Conservation (phyloP, 2,329 filamentous ascomycete genomes). For the Huntiella moniliformis region DNA sequence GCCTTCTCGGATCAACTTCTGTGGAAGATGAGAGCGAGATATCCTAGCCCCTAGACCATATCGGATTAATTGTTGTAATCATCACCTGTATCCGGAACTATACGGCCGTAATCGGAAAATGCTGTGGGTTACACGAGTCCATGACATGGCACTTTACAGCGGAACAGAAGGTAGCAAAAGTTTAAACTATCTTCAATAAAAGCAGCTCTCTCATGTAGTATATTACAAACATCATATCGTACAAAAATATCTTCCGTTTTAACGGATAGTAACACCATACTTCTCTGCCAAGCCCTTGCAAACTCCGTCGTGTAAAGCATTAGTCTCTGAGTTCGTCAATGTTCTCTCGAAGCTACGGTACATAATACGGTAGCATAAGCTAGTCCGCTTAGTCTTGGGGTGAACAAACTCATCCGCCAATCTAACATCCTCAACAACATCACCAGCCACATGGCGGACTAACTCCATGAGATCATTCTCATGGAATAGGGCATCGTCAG, state of each 20-base stretch:
- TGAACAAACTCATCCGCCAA: constrained; percentile 77
- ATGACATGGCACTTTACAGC: no score
- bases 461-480: constrained; percentile 98
- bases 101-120: no score
- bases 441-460: constrained; percentile 63
- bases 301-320: constrained; percentile 54
- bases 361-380: constrained; percentile 81
- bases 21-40: no score
- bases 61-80: no score
- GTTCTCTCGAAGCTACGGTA: constrained; percentile 87
- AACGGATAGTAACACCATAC: constrained; percentile 60
- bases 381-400: constrained; percentile 64
- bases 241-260: neutral
- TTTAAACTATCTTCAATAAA: no score
- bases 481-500: constrained; percentile 45
- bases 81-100: no score
- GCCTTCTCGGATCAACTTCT: constrained; percentile 12
- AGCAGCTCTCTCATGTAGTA: no score
- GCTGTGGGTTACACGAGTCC: no score
- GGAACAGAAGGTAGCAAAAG: no score
- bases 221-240: no score
- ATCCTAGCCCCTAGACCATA: no score
- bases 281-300: constrained; percentile 43
- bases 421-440: constrained; percentile 71
- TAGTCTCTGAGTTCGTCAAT: constrained; percentile 65